Conservation (phyloP, 1,284 basidiomycete species). For the Chalciporus sp. region DNA sequence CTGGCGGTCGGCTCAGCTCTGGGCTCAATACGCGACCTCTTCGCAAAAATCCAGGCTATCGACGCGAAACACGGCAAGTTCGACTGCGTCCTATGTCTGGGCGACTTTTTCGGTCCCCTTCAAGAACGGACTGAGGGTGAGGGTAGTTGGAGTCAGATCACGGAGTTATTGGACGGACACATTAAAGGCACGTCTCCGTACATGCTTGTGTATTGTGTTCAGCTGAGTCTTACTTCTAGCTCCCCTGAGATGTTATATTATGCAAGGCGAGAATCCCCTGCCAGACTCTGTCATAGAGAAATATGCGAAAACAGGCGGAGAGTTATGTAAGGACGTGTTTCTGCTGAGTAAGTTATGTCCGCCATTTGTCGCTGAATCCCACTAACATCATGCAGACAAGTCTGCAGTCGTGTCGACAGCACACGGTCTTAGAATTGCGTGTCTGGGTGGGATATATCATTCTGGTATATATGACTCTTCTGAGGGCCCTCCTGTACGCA, state of each 20-base stretch:
- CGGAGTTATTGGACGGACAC: conserved; percentile 63
- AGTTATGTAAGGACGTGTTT: conserved; percentile 81
- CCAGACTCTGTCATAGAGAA: conserved; percentile 74
- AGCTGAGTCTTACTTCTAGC: conserved; percentile 45
- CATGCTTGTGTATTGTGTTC: not conserved
- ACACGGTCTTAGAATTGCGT: conserved; percentile 84
- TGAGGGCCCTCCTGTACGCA: conserved; percentile 61
- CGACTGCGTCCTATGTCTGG: conserved; percentile 82
- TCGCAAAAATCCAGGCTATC: conserved; percentile 83
- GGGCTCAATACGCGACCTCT: conserved; percentile 76
- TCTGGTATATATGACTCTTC: conserved; percentile 56
- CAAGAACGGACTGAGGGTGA: conserved; percentile 42
- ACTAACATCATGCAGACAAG: conserved; percentile 60
- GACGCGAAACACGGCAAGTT: conserved; percentile 96
- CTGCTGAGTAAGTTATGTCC: conserved; percentile 67
- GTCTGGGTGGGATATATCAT: conserved; percentile 80
- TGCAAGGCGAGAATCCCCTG: conserved; percentile 78
- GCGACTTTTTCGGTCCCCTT: conserved; percentile 85
- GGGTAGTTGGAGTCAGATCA: conserved; percentile 51
- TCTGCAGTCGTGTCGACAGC: conserved; percentile 82
- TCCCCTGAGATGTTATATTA: conserved; percentile 91
- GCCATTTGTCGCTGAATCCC: not conserved
- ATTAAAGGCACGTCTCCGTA: conserved; percentile 54
- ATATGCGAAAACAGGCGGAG: conserved; percentile 73
- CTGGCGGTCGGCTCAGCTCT: conserved; percentile 85